Evolutionary conservation across 2,329 filamentous ascomycete species (phyloP).

Genomic region (Fusarium lateritium): DNA sequence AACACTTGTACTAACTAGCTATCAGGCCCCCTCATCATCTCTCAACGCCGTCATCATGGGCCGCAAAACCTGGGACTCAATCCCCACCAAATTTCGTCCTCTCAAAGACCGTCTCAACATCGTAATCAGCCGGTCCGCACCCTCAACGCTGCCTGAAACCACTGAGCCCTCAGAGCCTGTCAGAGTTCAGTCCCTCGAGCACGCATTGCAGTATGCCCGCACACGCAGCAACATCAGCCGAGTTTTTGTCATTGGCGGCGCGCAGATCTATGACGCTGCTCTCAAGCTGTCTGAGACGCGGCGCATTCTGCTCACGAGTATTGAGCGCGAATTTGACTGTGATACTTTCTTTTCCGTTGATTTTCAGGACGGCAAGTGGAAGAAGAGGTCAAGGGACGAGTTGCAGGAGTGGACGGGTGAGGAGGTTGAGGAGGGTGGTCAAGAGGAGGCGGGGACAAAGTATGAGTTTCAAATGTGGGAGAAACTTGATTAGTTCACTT

Average conservation of each 20-base stretch:
- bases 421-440: constrained; percentile 66
- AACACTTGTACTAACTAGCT: neutral
- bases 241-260: constrained; percentile 91
- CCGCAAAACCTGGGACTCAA: constrained; percentile 95
- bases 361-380: constrained; percentile 69
- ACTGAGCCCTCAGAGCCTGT: constrained; percentile 60
- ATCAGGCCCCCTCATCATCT: constrained; percentile 52
- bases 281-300: constrained; percentile 71
- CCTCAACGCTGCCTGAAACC: constrained; percentile 25
- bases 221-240: constrained; percentile 63
- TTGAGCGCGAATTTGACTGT: constrained; percentile 79
- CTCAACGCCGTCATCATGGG: constrained; percentile 94
- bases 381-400: constrained; percentile 63
- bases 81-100: constrained; percentile 84
- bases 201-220: constrained; percentile 66
- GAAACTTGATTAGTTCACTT: constrained; percentile 55
- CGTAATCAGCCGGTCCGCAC: constrained; percentile 75
- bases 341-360: constrained; percentile 81
- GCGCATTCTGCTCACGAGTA: constrained; percentile 78
- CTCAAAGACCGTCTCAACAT: constrained; percentile 86
- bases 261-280: constrained; percentile 84
- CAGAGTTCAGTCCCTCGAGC: constrained; percentile 70
- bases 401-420: constrained; percentile 78
- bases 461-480: constrained; percentile 86
- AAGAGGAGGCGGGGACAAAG: constrained; percentile 74